A percentile compares a stretch with the other conserved stretches of the same genome.
Conservation (phyloP, 345 rosid species). For the Gossypium mustelinum region DNA sequence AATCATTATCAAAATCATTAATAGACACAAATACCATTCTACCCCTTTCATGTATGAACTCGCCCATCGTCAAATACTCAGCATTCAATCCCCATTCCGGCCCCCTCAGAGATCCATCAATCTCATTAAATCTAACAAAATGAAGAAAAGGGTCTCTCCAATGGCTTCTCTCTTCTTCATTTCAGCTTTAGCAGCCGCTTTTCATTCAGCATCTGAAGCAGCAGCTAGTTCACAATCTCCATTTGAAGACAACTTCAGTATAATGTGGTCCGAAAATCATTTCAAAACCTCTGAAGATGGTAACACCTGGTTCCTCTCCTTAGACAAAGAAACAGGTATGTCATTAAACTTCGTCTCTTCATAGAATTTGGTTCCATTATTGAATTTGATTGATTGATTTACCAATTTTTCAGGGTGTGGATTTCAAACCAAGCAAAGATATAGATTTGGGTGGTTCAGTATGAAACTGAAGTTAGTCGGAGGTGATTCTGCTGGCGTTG, state of each 20-base stretch:
- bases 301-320: constrained; percentile 88
- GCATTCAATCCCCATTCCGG: constrained; percentile 20
- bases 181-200: constrained; percentile 33
- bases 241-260: constrained; percentile 81
- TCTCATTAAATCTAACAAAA: constrained; percentile 2
- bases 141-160: constrained; percentile 33
- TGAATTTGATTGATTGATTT: not conserved
- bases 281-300: constrained; percentile 93
- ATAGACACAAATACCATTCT: not conserved
- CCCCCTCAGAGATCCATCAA: constrained; percentile 25
- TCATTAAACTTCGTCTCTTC: not conserved
- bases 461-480: constrained; percentile 94
- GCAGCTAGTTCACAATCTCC: constrained; percentile 47
- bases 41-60: constrained; percentile 14
- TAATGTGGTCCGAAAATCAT: constrained; percentile 92
- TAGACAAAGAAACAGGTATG: constrained; percentile 91
- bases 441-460: constrained; percentile 97
- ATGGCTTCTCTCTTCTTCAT: constrained; percentile 33
- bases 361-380: not conserved
- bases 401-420: constrained; percentile 62
- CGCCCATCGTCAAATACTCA: constrained; percentile 13
- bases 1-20: constrained; percentile 16
- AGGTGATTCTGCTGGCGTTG: constrained; percentile 97
- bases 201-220: constrained; percentile 19
- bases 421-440: constrained; percentile 83